phyloP scores from a whole-genome alignment of 2,329 filamentous ascomycete species.

The Monilinia polystroma region DNA sequence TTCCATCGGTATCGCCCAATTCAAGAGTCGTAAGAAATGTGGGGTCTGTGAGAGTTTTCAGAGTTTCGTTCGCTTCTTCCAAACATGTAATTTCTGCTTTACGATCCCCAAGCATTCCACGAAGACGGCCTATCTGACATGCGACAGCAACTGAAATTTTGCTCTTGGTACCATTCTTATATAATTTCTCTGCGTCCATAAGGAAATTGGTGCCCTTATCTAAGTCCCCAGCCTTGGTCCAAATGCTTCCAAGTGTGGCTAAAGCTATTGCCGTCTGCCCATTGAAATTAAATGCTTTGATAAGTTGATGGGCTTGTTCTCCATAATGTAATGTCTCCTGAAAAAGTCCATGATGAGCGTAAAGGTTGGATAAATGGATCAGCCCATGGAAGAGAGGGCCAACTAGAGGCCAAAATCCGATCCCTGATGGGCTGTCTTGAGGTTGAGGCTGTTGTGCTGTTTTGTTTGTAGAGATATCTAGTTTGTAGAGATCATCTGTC shows the following conservation, averaged over 20 bases:
- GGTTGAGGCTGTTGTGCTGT: conserved; percentile 43
- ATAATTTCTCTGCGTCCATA: conserved; percentile 52
- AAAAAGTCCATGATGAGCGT: conserved; percentile 80
- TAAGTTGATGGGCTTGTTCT: conserved; percentile 78
- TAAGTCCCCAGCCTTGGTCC: conserved; percentile 56
- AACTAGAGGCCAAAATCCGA: conserved; percentile 78
- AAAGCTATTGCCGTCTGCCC: conserved; percentile 53
- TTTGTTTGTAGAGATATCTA: conserved; percentile 42
- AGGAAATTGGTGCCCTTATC: conserved; percentile 58
- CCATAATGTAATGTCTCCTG: conserved; percentile 86
- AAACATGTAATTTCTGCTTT: conserved; percentile 51
- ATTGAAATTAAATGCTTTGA: conserved; percentile 42
- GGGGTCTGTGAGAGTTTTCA: conserved; percentile 47
- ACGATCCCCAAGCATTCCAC: conserved; percentile 48
- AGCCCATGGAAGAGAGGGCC: conserved; percentile 70
- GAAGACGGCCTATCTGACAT: conserved; percentile 56
- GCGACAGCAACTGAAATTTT: conserved; percentile 50
- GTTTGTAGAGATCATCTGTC: conserved; percentile 39
- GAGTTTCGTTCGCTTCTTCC: conserved; percentile 47
- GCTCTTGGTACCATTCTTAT: conserved; percentile 48
- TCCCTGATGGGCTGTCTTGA: conserved; percentile 49
- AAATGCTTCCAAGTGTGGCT: conserved; percentile 56
- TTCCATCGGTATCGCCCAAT: conserved; percentile 28
- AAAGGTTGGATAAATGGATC: conserved; percentile 72
- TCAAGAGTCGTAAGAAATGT: conserved; percentile 30